Conservation (phyloP, 2,329 filamentous ascomycete genomes). For the Sporothrix globosa region DNA sequence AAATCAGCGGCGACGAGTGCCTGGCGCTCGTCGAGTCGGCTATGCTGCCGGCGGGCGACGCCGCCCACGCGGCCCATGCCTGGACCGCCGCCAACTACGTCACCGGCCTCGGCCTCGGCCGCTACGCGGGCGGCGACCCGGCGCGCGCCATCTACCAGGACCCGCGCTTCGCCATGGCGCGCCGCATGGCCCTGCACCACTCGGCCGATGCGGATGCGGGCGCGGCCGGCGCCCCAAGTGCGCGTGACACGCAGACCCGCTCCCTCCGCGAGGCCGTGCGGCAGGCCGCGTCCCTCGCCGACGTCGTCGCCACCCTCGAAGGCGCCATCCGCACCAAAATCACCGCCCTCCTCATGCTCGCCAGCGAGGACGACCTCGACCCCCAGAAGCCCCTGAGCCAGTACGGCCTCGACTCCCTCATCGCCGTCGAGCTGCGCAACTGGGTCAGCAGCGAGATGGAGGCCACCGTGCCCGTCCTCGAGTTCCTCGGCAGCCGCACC, state of each 20-base stretch:
- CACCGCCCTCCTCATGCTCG: conserved; percentile 32
- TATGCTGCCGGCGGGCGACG: conserved; percentile 21
- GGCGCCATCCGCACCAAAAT: conserved; percentile 33
- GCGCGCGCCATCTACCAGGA: conserved; percentile 34
- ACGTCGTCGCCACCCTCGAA: conserved; percentile 26
- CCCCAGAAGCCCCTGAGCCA: conserved; percentile 32
- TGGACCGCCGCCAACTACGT: conserved; percentile 34
- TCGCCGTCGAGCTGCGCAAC: conserved; percentile 37
- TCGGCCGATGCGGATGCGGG: not conserved
- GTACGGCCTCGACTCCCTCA: conserved; percentile 36
- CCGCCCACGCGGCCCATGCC: too few relatives aligned
- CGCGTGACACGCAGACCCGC: not conserved
- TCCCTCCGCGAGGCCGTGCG: conserved; percentile 32
- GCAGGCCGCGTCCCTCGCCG: conserved; percentile 23
- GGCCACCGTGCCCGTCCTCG: conserved; percentile 36
- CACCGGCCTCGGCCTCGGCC: conserved; percentile 36
- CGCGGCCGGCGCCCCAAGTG: not conserved
- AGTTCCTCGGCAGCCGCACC: conserved; percentile 34
- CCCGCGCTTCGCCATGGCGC: conserved; percentile 34
- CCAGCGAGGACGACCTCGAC: conserved; percentile 33
- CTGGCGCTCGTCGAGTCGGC: conserved; percentile 38
- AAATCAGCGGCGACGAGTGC: conserved; percentile 35
- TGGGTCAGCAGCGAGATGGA: conserved; percentile 37
- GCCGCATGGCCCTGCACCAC: conserved; percentile 27
- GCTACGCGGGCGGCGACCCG: conserved; percentile 34